Percentiles rank a stretch among this genome's conserved stretches.
phyloP scores from a whole-genome alignment of 305 asterid genomes.

The Fraxinus latifolia region DNA sequence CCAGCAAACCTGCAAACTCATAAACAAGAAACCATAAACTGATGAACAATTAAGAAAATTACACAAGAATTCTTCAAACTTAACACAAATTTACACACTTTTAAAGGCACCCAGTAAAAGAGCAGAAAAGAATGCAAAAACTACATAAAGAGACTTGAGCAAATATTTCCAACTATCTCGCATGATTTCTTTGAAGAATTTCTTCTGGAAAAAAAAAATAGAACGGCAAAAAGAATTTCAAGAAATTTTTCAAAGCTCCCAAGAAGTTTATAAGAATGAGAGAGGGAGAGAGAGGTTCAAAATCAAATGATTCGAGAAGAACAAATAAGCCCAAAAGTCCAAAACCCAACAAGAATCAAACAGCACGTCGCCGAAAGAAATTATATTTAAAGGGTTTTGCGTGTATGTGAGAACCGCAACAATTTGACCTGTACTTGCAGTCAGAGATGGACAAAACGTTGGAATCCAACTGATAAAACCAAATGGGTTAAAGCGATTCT shows the following conservation, averaged over 20 bases:
- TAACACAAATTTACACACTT: conserved; percentile 43
- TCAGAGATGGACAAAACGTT: not conserved
- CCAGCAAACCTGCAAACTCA: conserved; percentile 57
- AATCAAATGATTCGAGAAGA: conserved; percentile 26
- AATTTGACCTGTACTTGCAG: not conserved
- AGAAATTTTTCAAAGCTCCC: not conserved
- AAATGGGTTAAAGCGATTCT: too few species aligned
- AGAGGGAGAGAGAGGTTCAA: not conserved
- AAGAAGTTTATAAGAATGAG: not conserved
- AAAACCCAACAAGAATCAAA: conserved; percentile 12
- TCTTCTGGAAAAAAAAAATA: conserved; percentile 14
- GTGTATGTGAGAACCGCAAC: not conserved
- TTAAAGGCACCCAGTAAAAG: conserved; percentile 70
- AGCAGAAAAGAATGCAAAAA: conserved; percentile 63
- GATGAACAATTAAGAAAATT: conserved; percentile 2
- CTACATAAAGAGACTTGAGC: conserved; percentile 54
- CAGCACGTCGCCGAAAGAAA: conserved; percentile 1
- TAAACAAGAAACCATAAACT: not conserved
- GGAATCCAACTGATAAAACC: not conserved
- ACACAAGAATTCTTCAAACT: not conserved
- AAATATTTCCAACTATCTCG: conserved; percentile 35
- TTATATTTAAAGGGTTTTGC: not conserved
- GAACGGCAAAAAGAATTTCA: not conserved
- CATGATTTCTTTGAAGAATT: conserved; percentile 31
- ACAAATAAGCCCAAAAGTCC: not conserved